Base-by-base conservation (phyloP, 2,329 filamentous ascomycete genomes). In the Tolypocladium cylindrosporum region DNA sequence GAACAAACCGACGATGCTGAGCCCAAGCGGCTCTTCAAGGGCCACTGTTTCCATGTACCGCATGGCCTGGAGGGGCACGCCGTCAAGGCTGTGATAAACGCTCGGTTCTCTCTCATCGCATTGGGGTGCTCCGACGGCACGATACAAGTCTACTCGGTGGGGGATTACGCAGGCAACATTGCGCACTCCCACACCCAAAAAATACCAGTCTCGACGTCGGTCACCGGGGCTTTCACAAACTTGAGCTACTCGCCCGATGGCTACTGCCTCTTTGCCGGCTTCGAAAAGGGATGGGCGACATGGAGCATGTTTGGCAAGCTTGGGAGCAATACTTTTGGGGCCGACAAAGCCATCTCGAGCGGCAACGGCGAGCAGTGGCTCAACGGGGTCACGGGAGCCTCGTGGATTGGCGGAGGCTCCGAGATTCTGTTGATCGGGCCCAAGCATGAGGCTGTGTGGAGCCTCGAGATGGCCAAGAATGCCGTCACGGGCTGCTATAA, bases 291-390 rank as follows among this genome's bases (percentile, higher is more conserved):
- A 0, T 99, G 94, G 94, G 88, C 90, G 5, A 93, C 87, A 53
- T 99, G 93, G 93, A 97, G 93, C 70, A 94, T 97, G 42, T 99
- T 96, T 72, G 94, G 94, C 40, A 97, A 96, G 71, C 82, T 88
- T 2, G 87, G 91, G 16, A 91, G 88, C 57, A 90, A 85, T 64
- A 96, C 90, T 68, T 97, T 97, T 69, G 79, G 81, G 8, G 79
- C 83, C 14, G 89, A 96, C 65, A 76, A 78, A 34, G 73, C 75
- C 2, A 77, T 91, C 42, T 84, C 86, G 2, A 75, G 80, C 54
- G 74, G 75, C 8, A 93, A 94, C 66, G 82, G 81, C 36, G 93
- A 99, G 68, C 81, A 83, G 51, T 97, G 93, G 91, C 78, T 97
- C n/a, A 79, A 82, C 7, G 90, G 92, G 4, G 79, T 96, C 31